These are phyloP conservation scores for Phytophthora melonis DNA, from an alignment of 352 stramenopile species.

Conservation along the genomic window DNA sequence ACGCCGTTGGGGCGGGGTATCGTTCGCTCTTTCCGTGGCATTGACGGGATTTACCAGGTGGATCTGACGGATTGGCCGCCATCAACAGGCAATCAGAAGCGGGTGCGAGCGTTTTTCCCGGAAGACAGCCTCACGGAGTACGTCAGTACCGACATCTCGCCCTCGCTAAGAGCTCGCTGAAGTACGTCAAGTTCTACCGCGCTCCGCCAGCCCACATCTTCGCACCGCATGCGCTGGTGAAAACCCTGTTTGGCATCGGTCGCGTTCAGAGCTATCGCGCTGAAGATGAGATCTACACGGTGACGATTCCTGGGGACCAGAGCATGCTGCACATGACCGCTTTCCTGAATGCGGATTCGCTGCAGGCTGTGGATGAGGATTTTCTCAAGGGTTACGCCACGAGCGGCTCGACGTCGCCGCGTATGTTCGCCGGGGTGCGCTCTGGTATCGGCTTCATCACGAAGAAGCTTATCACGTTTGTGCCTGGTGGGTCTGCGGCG, in stretches of 20 bases:
- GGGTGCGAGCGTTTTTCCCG: conserved; percentile 61
- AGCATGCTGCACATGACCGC: conserved; percentile 52
- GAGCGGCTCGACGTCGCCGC: conserved; percentile 49
- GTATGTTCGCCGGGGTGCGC: conserved; percentile 79
- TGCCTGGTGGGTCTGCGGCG: conserved; percentile 49
- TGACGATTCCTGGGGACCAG: conserved; percentile 54
- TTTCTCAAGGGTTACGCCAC: conserved; percentile 42
- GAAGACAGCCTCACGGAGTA: conserved; percentile 64
- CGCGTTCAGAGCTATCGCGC: conserved; percentile 67
- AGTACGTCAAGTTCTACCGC: conserved; percentile 68
- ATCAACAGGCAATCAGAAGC: conserved; percentile 42
- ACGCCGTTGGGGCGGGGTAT: conserved; percentile 76
- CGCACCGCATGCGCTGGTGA: conserved; percentile 60
- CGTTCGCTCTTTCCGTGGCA: conserved; percentile 69
- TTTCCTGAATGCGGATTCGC: conserved; percentile 60
- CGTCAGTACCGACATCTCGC: conserved; percentile 47
- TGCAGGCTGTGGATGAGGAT: conserved; percentile 52
- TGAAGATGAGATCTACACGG: conserved; percentile 78
- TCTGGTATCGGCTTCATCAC: conserved; percentile 83
- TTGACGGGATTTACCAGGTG: conserved; percentile 86
- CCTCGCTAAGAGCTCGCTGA: conserved; percentile 55
- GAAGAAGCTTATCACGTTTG: conserved; percentile 82
- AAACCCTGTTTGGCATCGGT: conserved; percentile 84
- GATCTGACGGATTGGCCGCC: conserved; percentile 77
- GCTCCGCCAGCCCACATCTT: conserved; percentile 54